phyloP scores from a whole-genome alignment of 495 filamentous ascomycete species.

The Usnea hakonensis region DNA sequence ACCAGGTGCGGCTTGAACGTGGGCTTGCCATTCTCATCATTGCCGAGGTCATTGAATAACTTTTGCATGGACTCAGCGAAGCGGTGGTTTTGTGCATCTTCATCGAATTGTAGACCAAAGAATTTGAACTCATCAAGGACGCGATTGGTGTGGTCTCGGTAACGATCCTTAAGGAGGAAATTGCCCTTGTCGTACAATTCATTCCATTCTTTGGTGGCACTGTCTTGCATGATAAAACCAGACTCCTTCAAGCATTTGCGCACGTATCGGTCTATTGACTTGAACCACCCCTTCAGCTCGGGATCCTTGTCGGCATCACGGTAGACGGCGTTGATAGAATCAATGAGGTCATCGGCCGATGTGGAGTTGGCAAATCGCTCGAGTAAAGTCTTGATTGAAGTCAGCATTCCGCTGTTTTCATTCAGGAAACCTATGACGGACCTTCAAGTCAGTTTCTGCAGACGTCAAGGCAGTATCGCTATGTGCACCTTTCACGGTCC shows the following conservation, averaged over 20 bases:
- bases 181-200: slow-evolving; percentile 76
- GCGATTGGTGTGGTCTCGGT: slow-evolving; percentile 78
- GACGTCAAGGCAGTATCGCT: slow-evolving; percentile 49
- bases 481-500: slow-evolving; percentile 62
- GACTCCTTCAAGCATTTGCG: slow-evolving; percentile 79
- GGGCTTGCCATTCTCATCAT: slow-evolving; percentile 73
- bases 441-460: slow-evolving; percentile 76
- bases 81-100: slow-evolving; percentile 74
- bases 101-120: slow-evolving; percentile 77
- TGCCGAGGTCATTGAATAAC: slow-evolving; percentile 81
- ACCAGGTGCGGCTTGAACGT: slow-evolving; percentile 86
- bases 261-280: slow-evolving; percentile 64
- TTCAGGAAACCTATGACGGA: slow-evolving; percentile 37
- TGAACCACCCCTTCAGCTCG: slow-evolving; percentile 87
- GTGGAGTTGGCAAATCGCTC: slow-evolving; percentile 96
- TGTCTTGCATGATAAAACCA: slow-evolving; percentile 83
- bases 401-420: slow-evolving; percentile 40
- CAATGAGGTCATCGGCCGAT: slow-evolving; percentile 76
- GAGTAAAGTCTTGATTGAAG: slow-evolving; percentile 59
- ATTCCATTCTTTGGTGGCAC: slow-evolving; percentile 76
- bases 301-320: slow-evolving; percentile 83
- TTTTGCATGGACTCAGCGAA: slow-evolving; percentile 71
- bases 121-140: slow-evolving; percentile 88
- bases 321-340: slow-evolving; percentile 80
- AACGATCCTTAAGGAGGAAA: slow-evolving; percentile 82